These are phyloP conservation scores for Colletotrichum sp. DNA, from an alignment of 2,329 filamentous ascomycete genomes.

Conservation along the genomic window DNA sequence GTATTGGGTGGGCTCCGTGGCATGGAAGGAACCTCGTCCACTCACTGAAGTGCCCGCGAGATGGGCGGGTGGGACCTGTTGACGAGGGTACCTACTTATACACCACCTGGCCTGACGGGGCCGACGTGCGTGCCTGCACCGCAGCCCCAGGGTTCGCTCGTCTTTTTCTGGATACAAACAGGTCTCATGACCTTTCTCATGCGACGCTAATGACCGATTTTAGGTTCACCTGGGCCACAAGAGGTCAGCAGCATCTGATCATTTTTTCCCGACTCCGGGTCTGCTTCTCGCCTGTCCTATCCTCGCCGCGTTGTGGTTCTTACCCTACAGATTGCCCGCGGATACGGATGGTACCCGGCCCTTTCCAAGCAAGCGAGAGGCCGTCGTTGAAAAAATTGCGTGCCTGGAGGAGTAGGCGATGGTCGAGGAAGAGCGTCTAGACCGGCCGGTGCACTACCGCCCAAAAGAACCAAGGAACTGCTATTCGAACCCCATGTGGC, in stretches of 20 bases:
- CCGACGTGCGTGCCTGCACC: neutral
- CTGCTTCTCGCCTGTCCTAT: neutral
- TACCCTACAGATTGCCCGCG: neutral
- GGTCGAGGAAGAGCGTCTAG: neutral
- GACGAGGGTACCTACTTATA: slow-evolving; percentile 4
- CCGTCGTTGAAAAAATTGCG: neutral
- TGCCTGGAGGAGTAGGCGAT: neutral
- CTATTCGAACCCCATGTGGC: neutral
- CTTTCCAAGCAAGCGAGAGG: neutral
- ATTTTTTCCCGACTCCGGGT: neutral
- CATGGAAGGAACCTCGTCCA: neutral
- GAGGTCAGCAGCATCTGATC: slow-evolving; percentile 23
- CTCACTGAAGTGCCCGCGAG: neutral
- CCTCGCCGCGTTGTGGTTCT: neutral
- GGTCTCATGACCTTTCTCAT: slow-evolving; percentile 25
- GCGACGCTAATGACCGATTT: slow-evolving; percentile 23
- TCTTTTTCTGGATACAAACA: slow-evolving; percentile 23
- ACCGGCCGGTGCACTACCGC: neutral
- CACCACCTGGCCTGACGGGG: neutral
- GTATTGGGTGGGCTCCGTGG: neutral
- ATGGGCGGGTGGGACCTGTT: neutral
- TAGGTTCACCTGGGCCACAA: slow-evolving; percentile 23
- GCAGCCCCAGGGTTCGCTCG: slow-evolving; percentile 15
- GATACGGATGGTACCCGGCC: neutral
- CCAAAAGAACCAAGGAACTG: neutral